Conservation (phyloP, 1,139 yeast genomes). For the Kodamaea plutei region DNA sequence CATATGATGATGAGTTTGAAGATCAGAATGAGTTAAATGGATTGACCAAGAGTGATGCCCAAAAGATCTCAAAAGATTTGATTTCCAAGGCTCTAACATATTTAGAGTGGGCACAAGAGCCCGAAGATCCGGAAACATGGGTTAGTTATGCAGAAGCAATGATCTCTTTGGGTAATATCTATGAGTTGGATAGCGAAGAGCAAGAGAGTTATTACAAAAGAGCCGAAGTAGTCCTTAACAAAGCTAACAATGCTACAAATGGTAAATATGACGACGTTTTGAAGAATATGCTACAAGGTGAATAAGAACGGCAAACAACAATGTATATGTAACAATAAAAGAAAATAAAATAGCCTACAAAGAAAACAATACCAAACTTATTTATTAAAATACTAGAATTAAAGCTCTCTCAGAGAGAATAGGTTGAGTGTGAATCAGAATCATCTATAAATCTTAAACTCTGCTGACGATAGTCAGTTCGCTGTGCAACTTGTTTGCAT, state of each 20-base stretch:
- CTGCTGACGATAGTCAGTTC: slow-evolving; percentile 41
- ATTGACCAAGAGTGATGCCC: slow-evolving; percentile 40
- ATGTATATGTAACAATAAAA: too few relatives aligned
- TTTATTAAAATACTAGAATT: not conserved
- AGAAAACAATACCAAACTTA: too few relatives aligned
- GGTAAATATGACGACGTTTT: slow-evolving; percentile 66
- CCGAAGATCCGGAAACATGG: slow-evolving; percentile 77
- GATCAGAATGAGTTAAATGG: slow-evolving; percentile 38
- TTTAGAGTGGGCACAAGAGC: slow-evolving; percentile 56
- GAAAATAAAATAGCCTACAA: too few relatives aligned
- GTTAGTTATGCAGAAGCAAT: slow-evolving; percentile 81
- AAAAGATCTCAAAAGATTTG: slow-evolving; percentile 44
- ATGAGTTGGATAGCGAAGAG: slow-evolving; percentile 57
- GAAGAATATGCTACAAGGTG: slow-evolving; percentile 30
- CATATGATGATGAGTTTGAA: slow-evolving; percentile 54
- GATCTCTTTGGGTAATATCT: slow-evolving; percentile 72
- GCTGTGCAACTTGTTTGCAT: slow-evolving; percentile 32
- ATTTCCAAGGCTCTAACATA: slow-evolving; percentile 55
- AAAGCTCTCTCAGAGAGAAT: not conserved
- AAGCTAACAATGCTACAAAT: slow-evolving; percentile 72
- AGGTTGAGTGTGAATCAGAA: not conserved
- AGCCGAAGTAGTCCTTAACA: slow-evolving; percentile 60
- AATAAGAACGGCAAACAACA: not conserved
- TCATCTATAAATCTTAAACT: slow-evolving; percentile 13
- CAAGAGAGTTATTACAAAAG: slow-evolving; percentile 61